A percentile compares a stretch with the other conserved stretches of the same genome.
These are phyloP conservation scores for Coemansia sp. DNA, from an alignment of 371 early-diverging fungal genomes.

Conservation along the genomic window DNA sequence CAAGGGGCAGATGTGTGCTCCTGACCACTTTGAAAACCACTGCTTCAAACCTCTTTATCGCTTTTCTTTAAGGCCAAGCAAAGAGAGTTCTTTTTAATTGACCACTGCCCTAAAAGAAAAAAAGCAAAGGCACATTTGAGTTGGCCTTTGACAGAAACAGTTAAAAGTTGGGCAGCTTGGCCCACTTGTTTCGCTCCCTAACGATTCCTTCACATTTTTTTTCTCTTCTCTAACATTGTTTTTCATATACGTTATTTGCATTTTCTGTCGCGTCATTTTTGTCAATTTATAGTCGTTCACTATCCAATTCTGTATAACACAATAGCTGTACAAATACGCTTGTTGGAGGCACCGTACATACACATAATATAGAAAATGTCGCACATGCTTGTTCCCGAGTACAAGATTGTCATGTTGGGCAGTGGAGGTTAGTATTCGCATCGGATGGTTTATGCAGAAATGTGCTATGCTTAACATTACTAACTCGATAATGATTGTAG, in stretches of 20 bases:
- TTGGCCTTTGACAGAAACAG: not conserved
- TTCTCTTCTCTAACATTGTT: not conserved
- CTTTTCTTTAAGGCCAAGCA: not conserved
- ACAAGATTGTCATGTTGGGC: conserved; percentile 53
- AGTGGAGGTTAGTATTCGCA: conserved; percentile 47
- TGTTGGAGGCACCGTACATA: not conserved
- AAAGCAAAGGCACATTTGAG: not conserved
- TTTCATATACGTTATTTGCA: not conserved
- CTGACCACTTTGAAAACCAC: not conserved
- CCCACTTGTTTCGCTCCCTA: not conserved
- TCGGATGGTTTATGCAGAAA: not conserved
- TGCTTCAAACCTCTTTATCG: not conserved
- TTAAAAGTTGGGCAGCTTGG: not conserved
- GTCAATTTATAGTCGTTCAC: not conserved
- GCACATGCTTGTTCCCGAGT: conserved; percentile 36
- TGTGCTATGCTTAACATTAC: too few relatives aligned
- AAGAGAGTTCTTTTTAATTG: not conserved
- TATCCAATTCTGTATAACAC: too few relatives aligned
- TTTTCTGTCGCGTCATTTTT: not conserved
- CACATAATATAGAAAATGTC: conserved; percentile 15
- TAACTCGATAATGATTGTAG: conserved; percentile 6
- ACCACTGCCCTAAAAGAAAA: not conserved
- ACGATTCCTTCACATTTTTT: not conserved
- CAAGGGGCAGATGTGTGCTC: not conserved
- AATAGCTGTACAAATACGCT: too few relatives aligned